These are phyloP conservation scores for Chimonanthus salicifolius DNA, from an alignment of 164 flowering plant genomes.

Conservation along the genomic window DNA sequence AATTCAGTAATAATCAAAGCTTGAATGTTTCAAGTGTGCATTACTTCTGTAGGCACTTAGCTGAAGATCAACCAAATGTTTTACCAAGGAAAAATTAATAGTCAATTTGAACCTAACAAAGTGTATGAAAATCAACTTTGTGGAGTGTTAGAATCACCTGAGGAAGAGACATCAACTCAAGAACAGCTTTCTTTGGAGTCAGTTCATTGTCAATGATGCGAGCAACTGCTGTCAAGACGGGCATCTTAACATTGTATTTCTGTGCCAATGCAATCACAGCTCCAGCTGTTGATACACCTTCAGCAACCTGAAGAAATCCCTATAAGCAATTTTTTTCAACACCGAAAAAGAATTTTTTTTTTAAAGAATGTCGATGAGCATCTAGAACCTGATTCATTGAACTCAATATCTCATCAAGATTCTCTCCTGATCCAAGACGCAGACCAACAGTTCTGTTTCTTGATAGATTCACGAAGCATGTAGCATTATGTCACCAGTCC, in stretches of 20 bases:
- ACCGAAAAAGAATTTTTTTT: not conserved
- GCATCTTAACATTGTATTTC: constrained; percentile 93
- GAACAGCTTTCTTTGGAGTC: constrained; percentile 83
- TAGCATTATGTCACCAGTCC: constrained; percentile 97
- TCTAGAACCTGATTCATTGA: constrained; percentile 84
- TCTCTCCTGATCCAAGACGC: constrained; percentile 94
- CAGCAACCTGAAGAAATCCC: constrained; percentile 61
- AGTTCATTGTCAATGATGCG: constrained; percentile 88
- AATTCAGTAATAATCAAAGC: not conserved
- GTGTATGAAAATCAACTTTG: not conserved
- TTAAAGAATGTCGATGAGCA: not conserved
- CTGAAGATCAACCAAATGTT: not conserved
- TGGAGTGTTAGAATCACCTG: constrained; percentile 43
- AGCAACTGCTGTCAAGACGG: constrained; percentile 94
- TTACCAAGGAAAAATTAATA: not conserved
- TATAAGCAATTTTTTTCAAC: constrained; percentile 2
- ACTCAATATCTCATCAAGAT: constrained; percentile 70
- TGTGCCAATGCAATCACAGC: constrained; percentile 95
- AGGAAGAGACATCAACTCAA: constrained; percentile 87
- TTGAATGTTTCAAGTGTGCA: not conserved
- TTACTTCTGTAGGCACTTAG: not conserved
- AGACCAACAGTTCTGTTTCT: constrained; percentile 94
- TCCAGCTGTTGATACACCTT: constrained; percentile 97
- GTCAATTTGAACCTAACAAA: not conserved
- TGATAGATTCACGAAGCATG: constrained; percentile 89